These are phyloP conservation scores for Pelargonium cotyledonis DNA, from an alignment of 441 rosid species.

Conservation along the genomic window DNA sequence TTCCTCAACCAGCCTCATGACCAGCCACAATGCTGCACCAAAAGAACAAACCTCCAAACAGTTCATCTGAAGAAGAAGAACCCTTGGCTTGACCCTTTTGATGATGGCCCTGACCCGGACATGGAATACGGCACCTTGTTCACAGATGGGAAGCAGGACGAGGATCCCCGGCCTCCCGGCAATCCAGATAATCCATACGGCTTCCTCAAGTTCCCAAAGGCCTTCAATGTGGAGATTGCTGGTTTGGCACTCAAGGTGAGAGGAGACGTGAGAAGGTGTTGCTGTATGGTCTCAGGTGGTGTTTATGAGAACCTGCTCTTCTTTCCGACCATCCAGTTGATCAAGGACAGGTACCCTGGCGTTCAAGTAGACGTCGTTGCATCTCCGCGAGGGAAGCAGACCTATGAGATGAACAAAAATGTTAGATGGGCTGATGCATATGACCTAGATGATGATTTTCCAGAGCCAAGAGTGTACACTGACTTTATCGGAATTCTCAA, in stretches of 20 bases:
- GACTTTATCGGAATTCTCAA: conserved; percentile 80
- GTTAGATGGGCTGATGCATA: conserved; percentile 86
- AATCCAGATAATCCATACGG: conserved; percentile 79
- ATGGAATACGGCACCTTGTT: conserved; percentile 74
- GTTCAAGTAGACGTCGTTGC: conserved; percentile 70
- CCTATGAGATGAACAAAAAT: conserved; percentile 80
- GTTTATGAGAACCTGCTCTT: conserved; percentile 86
- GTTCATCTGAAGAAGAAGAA: conserved; percentile 56
- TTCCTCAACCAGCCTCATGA: conserved; percentile 25
- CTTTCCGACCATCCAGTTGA: conserved; percentile 72
- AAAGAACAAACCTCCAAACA: conserved; percentile 23
- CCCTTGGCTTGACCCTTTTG: conserved; percentile 79
- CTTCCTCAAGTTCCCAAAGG: conserved; percentile 83
- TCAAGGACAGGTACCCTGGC: conserved; percentile 95
- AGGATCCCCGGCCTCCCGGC: conserved; percentile 73
- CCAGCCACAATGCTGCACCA: conserved; percentile 20
- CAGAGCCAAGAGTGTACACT: conserved; percentile 76
- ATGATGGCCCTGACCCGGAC: conserved; percentile 63
- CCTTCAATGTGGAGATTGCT: conserved; percentile 68
- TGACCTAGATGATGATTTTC: conserved; percentile 76
- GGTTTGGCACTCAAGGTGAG: conserved; percentile 67
- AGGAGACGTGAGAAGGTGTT: conserved; percentile 90
- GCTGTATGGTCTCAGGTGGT: conserved; percentile 79
- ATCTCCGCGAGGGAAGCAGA: conserved; percentile 81
- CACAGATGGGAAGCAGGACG: conserved; percentile 82